Base-by-base conservation (phyloP, 768 basidiomycete genomes). In the Russula brevipes region DNA sequence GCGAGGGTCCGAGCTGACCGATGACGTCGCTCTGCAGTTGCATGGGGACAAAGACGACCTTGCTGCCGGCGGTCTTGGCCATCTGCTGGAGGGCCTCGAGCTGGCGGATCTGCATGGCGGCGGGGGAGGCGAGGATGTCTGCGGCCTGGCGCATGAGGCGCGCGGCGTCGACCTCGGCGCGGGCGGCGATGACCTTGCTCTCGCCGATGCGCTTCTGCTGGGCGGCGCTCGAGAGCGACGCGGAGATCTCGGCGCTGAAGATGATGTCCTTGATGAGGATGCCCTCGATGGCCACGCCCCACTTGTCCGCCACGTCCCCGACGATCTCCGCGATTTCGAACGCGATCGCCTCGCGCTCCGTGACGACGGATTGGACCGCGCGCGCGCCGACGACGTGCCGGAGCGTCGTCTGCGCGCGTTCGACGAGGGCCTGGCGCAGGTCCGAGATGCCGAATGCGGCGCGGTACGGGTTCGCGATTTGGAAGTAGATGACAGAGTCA, bases 171-270 rank as follows among this genome's bases (percentile, higher is more conserved):
- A 98, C 95, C 77, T 97, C 95, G 14, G 95, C 96, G 62, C 94
- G 85, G 1, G 94, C 94, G 57, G 93, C 92, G 70, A 97, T 96
- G 73, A 96, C 91, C 77, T 98, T 98, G 71, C 86, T 87, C 78
- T 98, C 96, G 76, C 94, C 96, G 63, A 98, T 86, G 64, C 96
- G 85, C 83, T 97, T 97, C 77, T 96, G 94, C 72, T 97, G 95
- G 19, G 96, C 96, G 42, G 96, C 96, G 66, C 89, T 91, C 12
- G 94, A 96, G 54, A 99, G 81, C 17, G 91, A 92, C 9, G 92
- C 87, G 57, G 94, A 86, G 17, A 99, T 85, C 63, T 98, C 96
- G 53, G 88, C 65, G 58, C 88, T 89, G 82, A 98, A 97, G 76
- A 94, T 88, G 76, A 94, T 92, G 73, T 93, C 91, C 78, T 92